These are phyloP conservation scores for Solanum appendiculatum DNA, from an alignment of 257 asterid species.

Conservation along the genomic window DNA sequence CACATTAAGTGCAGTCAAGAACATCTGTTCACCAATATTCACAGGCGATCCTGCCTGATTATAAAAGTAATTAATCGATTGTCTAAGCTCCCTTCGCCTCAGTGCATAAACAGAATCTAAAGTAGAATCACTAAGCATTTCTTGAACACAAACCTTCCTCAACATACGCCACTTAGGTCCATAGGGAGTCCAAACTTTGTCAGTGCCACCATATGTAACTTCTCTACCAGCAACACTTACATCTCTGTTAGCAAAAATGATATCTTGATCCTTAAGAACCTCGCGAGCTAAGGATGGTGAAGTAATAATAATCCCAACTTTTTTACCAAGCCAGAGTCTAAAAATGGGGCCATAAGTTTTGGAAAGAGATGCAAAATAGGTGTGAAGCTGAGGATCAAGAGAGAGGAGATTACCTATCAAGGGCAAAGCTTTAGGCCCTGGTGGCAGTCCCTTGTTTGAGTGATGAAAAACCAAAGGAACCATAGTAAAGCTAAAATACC, in stretches of 20 bases:
- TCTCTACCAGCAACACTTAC: constrained; percentile 47
- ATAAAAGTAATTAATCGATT: constrained; percentile 23
- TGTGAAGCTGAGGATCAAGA: constrained; percentile 68
- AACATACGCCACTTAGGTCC: constrained; percentile 82
- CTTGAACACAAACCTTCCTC: constrained; percentile 48
- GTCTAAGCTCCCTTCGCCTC: constrained; percentile 41
- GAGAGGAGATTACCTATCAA: constrained; percentile 48
- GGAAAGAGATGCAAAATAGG: constrained; percentile 36
- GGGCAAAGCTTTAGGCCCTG: constrained; percentile 55
- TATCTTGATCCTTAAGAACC: constrained; percentile 57
- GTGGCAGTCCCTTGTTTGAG: constrained; percentile 21
- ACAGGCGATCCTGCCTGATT: constrained; percentile 22
- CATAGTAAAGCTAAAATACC: constrained; percentile 17
- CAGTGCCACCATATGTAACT: constrained; percentile 49
- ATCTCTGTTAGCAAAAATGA: constrained; percentile 60
- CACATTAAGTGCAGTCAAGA: constrained; percentile 57
- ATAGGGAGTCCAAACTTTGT: constrained; percentile 59
- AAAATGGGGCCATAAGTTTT: constrained; percentile 46
- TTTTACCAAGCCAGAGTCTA: constrained; percentile 44
- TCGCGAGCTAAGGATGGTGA: constrained; percentile 44
- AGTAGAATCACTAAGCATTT: constrained; percentile 36
- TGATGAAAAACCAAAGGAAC: constrained; percentile 8
- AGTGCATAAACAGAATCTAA: constrained; percentile 41
- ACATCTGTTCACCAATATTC: constrained; percentile 53
- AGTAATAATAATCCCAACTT: constrained; percentile 36